These are phyloP conservation scores for Trichoderma reesei DNA, from an alignment of 495 filamentous ascomycete genomes.

Conservation along the genomic window DNA sequence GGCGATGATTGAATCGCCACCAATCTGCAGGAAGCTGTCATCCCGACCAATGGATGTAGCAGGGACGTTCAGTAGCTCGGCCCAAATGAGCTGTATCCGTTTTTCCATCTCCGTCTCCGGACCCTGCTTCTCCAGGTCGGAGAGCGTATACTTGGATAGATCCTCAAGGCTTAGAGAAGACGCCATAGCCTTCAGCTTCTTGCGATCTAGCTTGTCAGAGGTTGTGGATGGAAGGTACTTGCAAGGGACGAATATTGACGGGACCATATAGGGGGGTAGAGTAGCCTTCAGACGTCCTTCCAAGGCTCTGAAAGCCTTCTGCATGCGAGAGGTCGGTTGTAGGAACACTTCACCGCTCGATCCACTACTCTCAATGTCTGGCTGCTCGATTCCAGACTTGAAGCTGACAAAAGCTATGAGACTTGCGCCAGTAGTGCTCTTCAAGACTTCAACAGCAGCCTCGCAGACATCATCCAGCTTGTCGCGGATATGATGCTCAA, in stretches of 20 bases:
- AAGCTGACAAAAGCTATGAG: constrained; percentile 9
- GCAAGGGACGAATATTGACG: constrained; percentile 6
- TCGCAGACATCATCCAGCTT: constrained; percentile 4
- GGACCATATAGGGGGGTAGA: constrained; percentile 8
- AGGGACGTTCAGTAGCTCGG: constrained; percentile 29
- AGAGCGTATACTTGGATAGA: background rate
- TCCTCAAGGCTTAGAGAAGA: constrained; percentile 18
- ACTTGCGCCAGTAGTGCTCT: constrained; percentile 12
- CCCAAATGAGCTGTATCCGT: constrained; percentile 35
- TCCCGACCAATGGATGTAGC: constrained; percentile 21
- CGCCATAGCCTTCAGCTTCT: background rate
- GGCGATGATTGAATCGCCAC: constrained; percentile 16
- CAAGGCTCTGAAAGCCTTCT: constrained; percentile 14
- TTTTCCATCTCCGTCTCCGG: constrained; percentile 11
- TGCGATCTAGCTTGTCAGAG: background rate
- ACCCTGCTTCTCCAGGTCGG: background rate
- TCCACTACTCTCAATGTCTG: constrained; percentile 17
- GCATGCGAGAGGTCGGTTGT: constrained; percentile 30
- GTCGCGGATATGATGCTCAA: constrained; percentile 21
- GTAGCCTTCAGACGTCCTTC: constrained; percentile 18
- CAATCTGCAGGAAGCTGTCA: background rate
- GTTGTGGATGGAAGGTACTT: constrained; percentile 21
- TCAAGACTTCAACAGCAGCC: constrained; percentile 24
- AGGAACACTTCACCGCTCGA: constrained; percentile 27
- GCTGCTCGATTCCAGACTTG: constrained; percentile 18